Evolutionary conservation across 2,329 filamentous ascomycete species (phyloP).

Genomic region (Colletotrichum nymphaeae): DNA sequence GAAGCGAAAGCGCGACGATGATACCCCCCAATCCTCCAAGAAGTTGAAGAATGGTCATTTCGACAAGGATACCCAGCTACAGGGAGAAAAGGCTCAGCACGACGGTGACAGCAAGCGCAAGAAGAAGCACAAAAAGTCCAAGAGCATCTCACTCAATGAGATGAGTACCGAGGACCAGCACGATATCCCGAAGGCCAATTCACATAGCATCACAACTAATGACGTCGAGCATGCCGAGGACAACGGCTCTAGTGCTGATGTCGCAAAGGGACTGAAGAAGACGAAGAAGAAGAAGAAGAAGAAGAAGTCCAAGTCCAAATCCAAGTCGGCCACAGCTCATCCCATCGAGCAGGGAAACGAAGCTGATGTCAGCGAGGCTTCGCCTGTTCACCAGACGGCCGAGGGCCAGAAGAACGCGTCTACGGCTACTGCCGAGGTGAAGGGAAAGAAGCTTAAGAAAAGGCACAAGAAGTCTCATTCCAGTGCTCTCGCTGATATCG

Average conservation of each 20-base stretch:
- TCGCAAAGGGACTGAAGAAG: not conserved
- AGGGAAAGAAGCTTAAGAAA: not conserved
- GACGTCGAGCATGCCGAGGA: not conserved
- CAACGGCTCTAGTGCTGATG: not conserved
- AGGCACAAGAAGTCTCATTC: not conserved
- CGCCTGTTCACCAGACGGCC: not conserved
- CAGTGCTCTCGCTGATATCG: not conserved
- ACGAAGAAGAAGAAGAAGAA: not conserved
- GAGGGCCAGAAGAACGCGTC: not conserved
- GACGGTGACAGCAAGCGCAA: not conserved
- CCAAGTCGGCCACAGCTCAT: not conserved
- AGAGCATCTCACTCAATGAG: not conserved
- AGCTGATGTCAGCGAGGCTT: too few relatives aligned
- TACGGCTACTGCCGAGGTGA: not conserved
- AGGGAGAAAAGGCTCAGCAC: not conserved
- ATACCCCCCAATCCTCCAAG: not conserved
- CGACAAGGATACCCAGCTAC: not conserved
- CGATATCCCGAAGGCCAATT: not conserved
- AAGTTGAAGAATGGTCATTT: not conserved
- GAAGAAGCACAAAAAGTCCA: not conserved
- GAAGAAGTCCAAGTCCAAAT: not conserved
- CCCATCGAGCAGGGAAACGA: not conserved
- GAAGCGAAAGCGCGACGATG: constrained; percentile 15
- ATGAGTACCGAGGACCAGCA: too few relatives aligned
- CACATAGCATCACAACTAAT: not conserved